Percentiles rank a stretch among this genome's conserved stretches.
Conservation (phyloP, 306 rosid genomes). For the Myrica gale region DNA sequence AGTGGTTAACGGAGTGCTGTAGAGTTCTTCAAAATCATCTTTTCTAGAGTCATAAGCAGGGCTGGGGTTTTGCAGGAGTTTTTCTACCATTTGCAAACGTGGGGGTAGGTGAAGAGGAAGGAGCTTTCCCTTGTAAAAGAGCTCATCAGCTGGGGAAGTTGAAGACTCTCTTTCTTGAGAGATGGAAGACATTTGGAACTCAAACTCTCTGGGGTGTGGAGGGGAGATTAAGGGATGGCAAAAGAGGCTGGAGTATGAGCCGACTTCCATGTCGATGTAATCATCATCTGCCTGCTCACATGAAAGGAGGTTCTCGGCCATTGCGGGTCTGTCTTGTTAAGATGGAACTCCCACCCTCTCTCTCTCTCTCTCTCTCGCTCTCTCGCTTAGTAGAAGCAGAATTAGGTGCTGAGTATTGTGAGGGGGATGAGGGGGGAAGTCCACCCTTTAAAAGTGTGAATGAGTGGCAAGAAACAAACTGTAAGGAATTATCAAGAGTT, state of each 20-base stretch:
- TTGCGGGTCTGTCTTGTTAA: constrained; percentile 29
- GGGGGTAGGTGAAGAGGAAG: constrained; percentile 99
- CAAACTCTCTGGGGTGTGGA: constrained; percentile 72
- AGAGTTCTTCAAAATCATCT: constrained; percentile 59
- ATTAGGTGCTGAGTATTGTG: constrained; percentile 40
- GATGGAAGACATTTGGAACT: constrained; percentile 86
- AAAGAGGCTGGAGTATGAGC: constrained; percentile 57
- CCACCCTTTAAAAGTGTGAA: constrained; percentile 44
- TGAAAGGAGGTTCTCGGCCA: constrained; percentile 54
- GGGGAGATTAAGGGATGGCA: constrained; percentile 46
- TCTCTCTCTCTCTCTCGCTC: constrained; percentile 20
- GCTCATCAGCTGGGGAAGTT: constrained; percentile 99
- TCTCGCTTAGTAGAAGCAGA: constrained; percentile 22
- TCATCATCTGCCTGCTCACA: constrained; percentile 74
- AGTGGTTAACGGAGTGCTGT: constrained; percentile 72
- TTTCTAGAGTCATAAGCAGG: constrained; percentile 39
- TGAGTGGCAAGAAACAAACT: constrained; percentile 28
- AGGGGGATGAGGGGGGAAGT: constrained; percentile 39
- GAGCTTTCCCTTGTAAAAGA: constrained; percentile 95
- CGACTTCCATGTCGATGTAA: constrained; percentile 87
- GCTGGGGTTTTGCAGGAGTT: constrained; percentile 58
- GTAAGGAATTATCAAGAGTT: constrained; percentile 15
- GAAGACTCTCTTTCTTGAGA: constrained; percentile 55
- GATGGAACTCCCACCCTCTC: constrained; percentile 4
- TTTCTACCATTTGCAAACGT: constrained; percentile 80